A percentile compares a stretch with the other conserved stretches of the same genome.
Conservation (phyloP, 768 basidiomycete species). For the Rhodotorula kratochvilovae region DNA sequence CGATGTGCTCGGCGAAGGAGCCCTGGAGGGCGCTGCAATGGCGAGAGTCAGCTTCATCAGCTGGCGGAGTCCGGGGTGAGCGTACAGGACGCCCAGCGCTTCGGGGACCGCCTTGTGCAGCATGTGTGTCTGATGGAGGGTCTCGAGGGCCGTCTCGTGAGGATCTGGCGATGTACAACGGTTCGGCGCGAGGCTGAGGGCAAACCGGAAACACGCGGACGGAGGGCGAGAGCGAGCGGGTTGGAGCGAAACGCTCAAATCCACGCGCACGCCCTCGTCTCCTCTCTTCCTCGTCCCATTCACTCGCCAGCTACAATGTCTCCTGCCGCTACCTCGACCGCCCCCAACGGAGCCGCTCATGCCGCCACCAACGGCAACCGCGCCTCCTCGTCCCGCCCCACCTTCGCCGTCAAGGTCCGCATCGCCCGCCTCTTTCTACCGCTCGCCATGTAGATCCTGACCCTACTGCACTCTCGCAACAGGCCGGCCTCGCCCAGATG, state of each 20-base stretch:
- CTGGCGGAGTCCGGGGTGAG: not conserved
- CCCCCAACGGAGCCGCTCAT: not conserved
- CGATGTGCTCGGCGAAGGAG: conserved; percentile 82
- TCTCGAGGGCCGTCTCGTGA: not conserved
- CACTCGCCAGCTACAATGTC: not conserved
- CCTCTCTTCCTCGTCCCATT: not conserved
- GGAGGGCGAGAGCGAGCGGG: too few relatives aligned
- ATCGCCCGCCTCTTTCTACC: not conserved
- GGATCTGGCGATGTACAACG: not conserved
- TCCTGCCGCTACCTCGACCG: not conserved
- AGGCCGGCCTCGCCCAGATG: conserved; percentile 74
- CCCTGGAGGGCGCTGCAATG: conserved; percentile 72
- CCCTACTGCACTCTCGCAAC: not conserved
- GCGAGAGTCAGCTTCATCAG: not conserved
- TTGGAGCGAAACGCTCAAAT: too few relatives aligned
- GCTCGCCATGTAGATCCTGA: not conserved
- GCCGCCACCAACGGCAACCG: not conserved
- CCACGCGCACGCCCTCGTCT: too few relatives aligned
- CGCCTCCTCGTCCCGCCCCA: conserved; percentile 5
- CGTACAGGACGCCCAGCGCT: conserved; percentile 25
- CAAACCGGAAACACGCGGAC: too few relatives aligned
- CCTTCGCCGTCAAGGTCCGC: conserved; percentile 34
- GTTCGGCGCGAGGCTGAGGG: too few relatives aligned
- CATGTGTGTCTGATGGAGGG: not conserved
- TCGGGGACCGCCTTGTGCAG: too few relatives aligned